phyloP scores from a whole-genome alignment of 257 asterid species.

The Primulina eburnea region DNA sequence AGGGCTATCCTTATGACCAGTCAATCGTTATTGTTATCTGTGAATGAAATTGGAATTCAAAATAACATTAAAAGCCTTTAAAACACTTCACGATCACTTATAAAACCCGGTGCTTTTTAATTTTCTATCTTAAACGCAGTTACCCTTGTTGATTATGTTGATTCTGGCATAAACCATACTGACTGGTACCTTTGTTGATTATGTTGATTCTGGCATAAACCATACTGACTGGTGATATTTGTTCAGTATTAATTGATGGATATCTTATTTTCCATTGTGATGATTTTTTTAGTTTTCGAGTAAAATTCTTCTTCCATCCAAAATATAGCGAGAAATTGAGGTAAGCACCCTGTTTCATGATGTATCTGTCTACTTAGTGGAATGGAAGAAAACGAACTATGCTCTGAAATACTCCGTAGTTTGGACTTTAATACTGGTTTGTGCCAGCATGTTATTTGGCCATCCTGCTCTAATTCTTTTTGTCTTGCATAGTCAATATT shows the following conservation, averaged over 20 bases:
- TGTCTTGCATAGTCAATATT: neutral
- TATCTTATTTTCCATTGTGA: neutral
- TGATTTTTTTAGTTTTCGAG: neutral
- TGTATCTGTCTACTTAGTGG: neutral
- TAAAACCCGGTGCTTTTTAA: neutral
- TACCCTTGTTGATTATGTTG: neutral
- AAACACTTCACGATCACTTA: neutral
- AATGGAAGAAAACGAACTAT: neutral
- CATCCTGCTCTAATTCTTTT: neutral
- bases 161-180: neutral
- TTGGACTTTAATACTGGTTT: neutral
- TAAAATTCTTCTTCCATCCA: neutral
- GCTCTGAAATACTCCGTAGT: neutral
- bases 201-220: neutral
- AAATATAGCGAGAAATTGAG: neutral
- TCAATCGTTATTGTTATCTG: neutral
- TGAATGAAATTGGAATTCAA: neutral
- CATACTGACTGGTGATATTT: neutral
- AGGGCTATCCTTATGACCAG: neutral
- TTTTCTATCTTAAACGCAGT: neutral
- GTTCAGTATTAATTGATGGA: neutral
- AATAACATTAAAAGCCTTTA: neutral
- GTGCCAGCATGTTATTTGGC: neutral
- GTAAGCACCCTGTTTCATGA: neutral
- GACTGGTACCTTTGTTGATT: neutral